Percentiles rank a stretch among this genome's conserved stretches.
Evolutionary conservation across 805 yeast genomes (phyloP).

Genomic region (Ogataea parapolymorpha): DNA sequence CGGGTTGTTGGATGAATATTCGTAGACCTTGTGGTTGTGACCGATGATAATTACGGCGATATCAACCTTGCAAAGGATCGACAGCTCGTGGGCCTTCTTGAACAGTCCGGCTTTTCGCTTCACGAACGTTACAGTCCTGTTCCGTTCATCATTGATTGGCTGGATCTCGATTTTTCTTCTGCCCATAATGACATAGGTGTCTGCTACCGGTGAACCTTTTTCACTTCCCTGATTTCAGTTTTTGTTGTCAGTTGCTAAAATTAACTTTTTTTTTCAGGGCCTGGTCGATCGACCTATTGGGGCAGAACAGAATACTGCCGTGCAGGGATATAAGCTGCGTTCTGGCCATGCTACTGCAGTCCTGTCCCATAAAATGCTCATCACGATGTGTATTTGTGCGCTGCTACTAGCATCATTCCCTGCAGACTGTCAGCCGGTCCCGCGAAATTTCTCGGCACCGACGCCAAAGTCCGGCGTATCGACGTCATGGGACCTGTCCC

Average conservation of each 20-base stretch:
- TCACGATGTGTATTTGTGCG: too few relatives aligned
- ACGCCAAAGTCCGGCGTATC: not conserved
- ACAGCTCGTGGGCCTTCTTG: constrained; percentile 79
- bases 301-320: constrained; percentile 7
- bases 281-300: constrained; percentile 9
- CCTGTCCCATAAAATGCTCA: not conserved
- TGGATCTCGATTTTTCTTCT: constrained; percentile 93
- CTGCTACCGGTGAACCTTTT: not conserved
- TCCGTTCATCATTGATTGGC: constrained; percentile 88
- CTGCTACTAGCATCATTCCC: not conserved
- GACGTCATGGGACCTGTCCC: constrained; percentile 16
- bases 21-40: constrained; percentile 76
- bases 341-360: not conserved
- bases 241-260: constrained; percentile 13
- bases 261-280: constrained; percentile 5
- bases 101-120: constrained; percentile 94
- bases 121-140: constrained; percentile 80
- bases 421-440: not conserved
- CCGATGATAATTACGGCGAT: constrained; percentile 87
- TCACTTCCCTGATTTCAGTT: constrained; percentile 1
- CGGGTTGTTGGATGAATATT: constrained; percentile 72
- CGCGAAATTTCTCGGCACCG: not conserved
- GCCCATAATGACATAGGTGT: constrained; percentile 58
- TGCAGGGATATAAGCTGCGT: not conserved
- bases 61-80: constrained; percentile 90